phyloP scores from a whole-genome alignment of 441 rosid genomes.

The Biscutella laevigata region DNA sequence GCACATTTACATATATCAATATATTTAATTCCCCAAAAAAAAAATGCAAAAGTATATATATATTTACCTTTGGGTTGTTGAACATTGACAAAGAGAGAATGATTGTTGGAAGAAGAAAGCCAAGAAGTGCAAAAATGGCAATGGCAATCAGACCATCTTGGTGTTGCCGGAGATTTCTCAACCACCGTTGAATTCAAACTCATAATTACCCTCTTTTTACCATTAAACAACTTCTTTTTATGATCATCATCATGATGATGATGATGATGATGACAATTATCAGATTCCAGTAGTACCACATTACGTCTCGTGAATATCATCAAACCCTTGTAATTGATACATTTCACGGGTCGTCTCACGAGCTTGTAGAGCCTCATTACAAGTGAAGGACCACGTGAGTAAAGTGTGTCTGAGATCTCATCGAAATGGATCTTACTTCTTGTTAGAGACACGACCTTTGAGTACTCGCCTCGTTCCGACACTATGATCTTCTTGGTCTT shows the following conservation, averaged over 20 bases:
- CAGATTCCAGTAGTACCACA: slow-evolving; percentile 29
- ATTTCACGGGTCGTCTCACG: slow-evolving; percentile 34
- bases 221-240: slow-evolving; percentile 23
- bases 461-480: slow-evolving; percentile 60
- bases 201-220: slow-evolving; percentile 40
- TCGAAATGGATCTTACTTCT: slow-evolving; percentile 51
- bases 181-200: slow-evolving; percentile 58
- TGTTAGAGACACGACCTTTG: slow-evolving; percentile 46
- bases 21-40: no score
- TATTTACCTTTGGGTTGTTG: slow-evolving; percentile 57
- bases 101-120: slow-evolving; percentile 42
- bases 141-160: slow-evolving; percentile 94
- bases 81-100: slow-evolving; percentile 64
- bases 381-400: slow-evolving; percentile 52
- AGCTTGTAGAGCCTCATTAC: slow-evolving; percentile 45
- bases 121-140: slow-evolving; percentile 60
- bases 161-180: slow-evolving; percentile 53
- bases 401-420: slow-evolving; percentile 89
- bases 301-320: slow-evolving; percentile 22
- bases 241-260: slow-evolving; percentile 14
- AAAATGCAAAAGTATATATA: background rate
- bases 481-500: slow-evolving; percentile 57
- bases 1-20: background rate
- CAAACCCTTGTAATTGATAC: slow-evolving; percentile 19
- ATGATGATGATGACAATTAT: no score